A percentile compares a stretch with the other conserved stretches of the same genome.
phyloP scores from a whole-genome alignment of 1,139 yeast species.

The Cylindricascospora bacillispora region DNA sequence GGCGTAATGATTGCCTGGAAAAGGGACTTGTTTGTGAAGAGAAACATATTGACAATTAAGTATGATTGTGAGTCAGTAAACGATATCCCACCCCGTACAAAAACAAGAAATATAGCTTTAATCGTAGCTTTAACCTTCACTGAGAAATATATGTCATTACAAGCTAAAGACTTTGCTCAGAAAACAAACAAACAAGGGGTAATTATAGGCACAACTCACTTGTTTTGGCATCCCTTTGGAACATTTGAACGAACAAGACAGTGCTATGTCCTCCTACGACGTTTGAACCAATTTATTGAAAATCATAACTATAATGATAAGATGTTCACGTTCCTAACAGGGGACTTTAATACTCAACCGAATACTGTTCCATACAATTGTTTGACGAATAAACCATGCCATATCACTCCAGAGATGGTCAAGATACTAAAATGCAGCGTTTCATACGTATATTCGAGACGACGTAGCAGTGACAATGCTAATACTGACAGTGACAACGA shows the following conservation, averaged over 20 bases:
- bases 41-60: constrained; percentile 44
- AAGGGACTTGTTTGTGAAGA: constrained; percentile 33
- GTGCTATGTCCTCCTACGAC: constrained; percentile 42
- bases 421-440: constrained; percentile 1
- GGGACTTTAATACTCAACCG: constrained; percentile 80
- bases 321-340: constrained; percentile 32
- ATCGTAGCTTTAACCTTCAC: constrained; percentile 40
- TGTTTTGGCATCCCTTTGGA: constrained; percentile 87
- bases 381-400: constrained; percentile 1
- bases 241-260: constrained; percentile 76
- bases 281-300: constrained; percentile 37
- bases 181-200: too few species aligned
- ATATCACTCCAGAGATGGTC: neutral
- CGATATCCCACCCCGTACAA: constrained; percentile 34
- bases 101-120: constrained; percentile 55
- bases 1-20: constrained; percentile 58
- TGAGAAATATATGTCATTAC: constrained; percentile 20
- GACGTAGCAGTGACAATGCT: too few species aligned
- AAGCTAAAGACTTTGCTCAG: constrained; percentile 17
- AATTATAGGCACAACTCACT: constrained; percentile 65
- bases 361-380: constrained; percentile 32
- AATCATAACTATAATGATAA: constrained; percentile 17
- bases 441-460: constrained; percentile 25
- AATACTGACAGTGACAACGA: constrained; percentile 29
- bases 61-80: constrained; percentile 27